Conservation (phyloP, 2,329 filamentous ascomycete genomes). For the Colletotrichum magnum region DNA sequence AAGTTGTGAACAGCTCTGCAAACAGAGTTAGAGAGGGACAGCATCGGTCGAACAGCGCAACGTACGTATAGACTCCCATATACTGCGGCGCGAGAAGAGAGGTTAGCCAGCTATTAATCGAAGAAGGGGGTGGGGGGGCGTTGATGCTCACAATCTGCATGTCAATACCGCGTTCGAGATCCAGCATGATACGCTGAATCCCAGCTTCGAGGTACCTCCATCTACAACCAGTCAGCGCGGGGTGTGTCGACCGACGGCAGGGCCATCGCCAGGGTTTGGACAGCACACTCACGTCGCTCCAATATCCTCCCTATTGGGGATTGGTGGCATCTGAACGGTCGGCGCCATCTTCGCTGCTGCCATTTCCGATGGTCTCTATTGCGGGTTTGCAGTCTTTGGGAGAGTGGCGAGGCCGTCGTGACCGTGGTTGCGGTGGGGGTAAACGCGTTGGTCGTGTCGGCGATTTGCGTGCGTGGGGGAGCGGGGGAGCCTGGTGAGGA, state of each 20-base stretch:
- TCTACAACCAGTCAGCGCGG: slow-evolving; percentile 60
- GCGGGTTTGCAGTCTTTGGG: slow-evolving; percentile 18
- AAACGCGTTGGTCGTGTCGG: slow-evolving; percentile 10
- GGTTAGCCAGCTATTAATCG: slow-evolving; percentile 25
- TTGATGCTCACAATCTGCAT: slow-evolving; percentile 81
- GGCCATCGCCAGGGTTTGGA: slow-evolving; percentile 11
- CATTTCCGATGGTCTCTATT: slow-evolving; percentile 45
- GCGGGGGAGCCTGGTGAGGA: slow-evolving; percentile 26
- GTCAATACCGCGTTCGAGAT: slow-evolving; percentile 92
- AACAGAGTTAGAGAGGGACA: slow-evolving; percentile 52
- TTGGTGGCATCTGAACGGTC: slow-evolving; percentile 65
- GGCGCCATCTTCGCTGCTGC: slow-evolving; percentile 52
- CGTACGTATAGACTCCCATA: slow-evolving; percentile 94
- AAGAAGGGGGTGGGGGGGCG: slow-evolving; percentile 25
- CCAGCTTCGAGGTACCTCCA: slow-evolving; percentile 92
- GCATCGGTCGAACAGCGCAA: neutral
- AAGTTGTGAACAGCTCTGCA: slow-evolving; percentile 94
- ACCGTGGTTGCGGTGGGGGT: slow-evolving; percentile 42
- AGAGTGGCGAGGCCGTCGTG: slow-evolving; percentile 44
- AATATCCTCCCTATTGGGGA: slow-evolving; percentile 74
- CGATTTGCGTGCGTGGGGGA: slow-evolving; percentile 20
- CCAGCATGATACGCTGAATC: slow-evolving; percentile 93
- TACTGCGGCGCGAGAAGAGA: slow-evolving; percentile 67
- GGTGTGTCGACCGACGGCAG: slow-evolving; percentile 15
- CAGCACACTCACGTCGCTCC: slow-evolving; percentile 59